phyloP scores from a whole-genome alignment of 345 rosid genomes.

The Euclidium syriacum region DNA sequence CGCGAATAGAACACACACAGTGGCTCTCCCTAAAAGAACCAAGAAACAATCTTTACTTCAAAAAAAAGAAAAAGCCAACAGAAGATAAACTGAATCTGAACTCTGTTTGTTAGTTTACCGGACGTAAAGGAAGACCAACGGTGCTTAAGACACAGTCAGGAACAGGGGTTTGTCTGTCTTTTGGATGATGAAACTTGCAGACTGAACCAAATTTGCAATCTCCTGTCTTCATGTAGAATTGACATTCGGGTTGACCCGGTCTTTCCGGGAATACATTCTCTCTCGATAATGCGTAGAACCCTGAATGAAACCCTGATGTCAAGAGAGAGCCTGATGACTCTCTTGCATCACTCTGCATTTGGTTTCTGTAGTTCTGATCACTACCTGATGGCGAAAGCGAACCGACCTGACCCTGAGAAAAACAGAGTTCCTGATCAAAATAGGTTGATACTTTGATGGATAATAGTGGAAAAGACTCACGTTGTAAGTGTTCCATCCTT shows the following conservation, averaged over 20 bases:
- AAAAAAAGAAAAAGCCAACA: slow-evolving; percentile 1
- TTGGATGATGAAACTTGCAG: slow-evolving; percentile 85
- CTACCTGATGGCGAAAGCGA: slow-evolving; percentile 70
- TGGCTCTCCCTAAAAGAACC: slow-evolving; percentile 94
- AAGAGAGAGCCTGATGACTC: slow-evolving; percentile 53
- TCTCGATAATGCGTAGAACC: slow-evolving; percentile 63
- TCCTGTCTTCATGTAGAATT: slow-evolving; percentile 88
- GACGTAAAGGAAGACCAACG: slow-evolving; percentile 79
- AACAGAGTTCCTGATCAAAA: too few relatives aligned
- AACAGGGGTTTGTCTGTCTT: slow-evolving; percentile 67
- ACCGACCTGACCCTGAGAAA: slow-evolving; percentile 52
- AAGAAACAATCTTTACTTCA: too few relatives aligned
- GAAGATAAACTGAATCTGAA: not conserved
- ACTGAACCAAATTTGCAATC: slow-evolving; percentile 89
- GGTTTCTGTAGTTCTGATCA: slow-evolving; percentile 46
- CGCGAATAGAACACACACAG: slow-evolving; percentile 77
- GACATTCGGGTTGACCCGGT: slow-evolving; percentile 83
- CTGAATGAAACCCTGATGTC: slow-evolving; percentile 39
- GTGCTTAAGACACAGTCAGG: slow-evolving; percentile 78
- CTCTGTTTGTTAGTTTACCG: slow-evolving; percentile 44
- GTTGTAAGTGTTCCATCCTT: slow-evolving; percentile 69
- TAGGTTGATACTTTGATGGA: too few relatives aligned
- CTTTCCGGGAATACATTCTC: slow-evolving; percentile 85
- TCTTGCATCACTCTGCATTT: slow-evolving; percentile 46
- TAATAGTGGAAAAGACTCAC: too few relatives aligned